phyloP scores from a whole-genome alignment of 441 rosid genomes.

The Brassica balearica region DNA sequence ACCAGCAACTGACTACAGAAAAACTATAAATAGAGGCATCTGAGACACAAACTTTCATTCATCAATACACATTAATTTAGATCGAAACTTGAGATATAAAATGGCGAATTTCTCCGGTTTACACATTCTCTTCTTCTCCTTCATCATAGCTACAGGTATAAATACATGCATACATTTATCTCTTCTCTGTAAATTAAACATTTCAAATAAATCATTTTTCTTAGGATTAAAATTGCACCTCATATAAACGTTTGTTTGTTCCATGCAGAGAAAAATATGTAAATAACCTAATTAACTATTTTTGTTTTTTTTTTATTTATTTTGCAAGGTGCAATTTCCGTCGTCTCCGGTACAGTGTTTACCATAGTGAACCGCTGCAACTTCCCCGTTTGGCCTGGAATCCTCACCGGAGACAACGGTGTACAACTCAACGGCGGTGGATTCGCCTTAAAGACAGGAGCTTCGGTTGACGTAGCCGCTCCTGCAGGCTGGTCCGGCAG shows the following conservation, averaged over 20 bases:
- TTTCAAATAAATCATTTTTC: neutral
- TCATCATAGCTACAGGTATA: slow-evolving; percentile 34
- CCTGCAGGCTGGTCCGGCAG: slow-evolving; percentile 45
- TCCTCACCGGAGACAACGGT: slow-evolving; percentile 33
- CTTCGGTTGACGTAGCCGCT: slow-evolving; percentile 7
- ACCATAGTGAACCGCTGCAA: slow-evolving; percentile 42
- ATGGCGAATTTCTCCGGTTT: slow-evolving; percentile 28
- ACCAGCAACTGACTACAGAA: neutral
- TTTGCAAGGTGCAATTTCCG: slow-evolving; percentile 19
- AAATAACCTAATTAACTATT: neutral
- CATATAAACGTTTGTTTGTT: neutral
- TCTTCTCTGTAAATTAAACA: neutral
- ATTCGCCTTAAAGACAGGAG: slow-evolving; percentile 25
- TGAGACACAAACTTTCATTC: neutral
- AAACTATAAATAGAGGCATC: neutral
- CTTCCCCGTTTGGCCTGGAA: slow-evolving; percentile 46
- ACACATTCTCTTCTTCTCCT: slow-evolving; percentile 31
- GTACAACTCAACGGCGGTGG: slow-evolving; percentile 37
- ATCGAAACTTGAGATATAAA: slow-evolving; percentile 14
- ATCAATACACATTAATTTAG: neutral
- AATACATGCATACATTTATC: neutral
- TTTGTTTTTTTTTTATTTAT: neutral
- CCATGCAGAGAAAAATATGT: neutral
- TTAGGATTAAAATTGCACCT: neutral
- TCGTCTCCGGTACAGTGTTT: slow-evolving; percentile 29